A percentile compares a stretch with the other conserved stretches of the same genome.
phyloP scores from a whole-genome alignment of 164 flowering plant genomes.

The Paratinospora sagittata region DNA sequence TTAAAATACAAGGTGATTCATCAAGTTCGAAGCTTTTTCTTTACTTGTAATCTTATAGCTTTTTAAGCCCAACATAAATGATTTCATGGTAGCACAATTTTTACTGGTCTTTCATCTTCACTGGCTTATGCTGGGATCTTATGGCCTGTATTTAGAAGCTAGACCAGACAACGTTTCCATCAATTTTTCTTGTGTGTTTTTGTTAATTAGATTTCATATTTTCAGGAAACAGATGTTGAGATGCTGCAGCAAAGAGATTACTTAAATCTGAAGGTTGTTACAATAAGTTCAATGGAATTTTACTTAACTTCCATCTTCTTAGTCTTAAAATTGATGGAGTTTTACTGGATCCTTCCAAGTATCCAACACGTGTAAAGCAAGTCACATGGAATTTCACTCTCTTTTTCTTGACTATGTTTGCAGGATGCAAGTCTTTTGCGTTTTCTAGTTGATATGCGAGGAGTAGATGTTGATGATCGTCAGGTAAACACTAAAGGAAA shows the following conservation, averaged over 20 bases:
- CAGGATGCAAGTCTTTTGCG: slow-evolving; percentile 98
- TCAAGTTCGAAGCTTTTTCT: too few relatives aligned
- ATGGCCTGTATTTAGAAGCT: too few relatives aligned
- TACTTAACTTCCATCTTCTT: background rate
- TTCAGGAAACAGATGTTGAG: slow-evolving; percentile 95
- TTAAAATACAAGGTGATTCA: too few relatives aligned
- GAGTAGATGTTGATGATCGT: slow-evolving; percentile 84
- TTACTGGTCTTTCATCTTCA: too few relatives aligned
- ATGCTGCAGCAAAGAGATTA: slow-evolving; percentile 92
- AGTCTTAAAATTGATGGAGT: background rate
- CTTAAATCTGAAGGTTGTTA: slow-evolving; percentile 62
- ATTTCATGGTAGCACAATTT: too few relatives aligned
- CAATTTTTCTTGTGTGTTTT: background rate
- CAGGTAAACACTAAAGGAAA: slow-evolving; percentile 46
- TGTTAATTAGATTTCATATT: background rate
- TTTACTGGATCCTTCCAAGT: background rate
- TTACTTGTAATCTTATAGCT: too few relatives aligned
- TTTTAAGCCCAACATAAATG: too few relatives aligned
- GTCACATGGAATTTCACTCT: slow-evolving; percentile 12
- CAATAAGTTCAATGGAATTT: background rate
- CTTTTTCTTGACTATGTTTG: slow-evolving; percentile 22
- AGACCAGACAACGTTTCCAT: background rate
- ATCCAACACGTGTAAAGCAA: background rate
- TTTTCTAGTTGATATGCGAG: slow-evolving; percentile 95
- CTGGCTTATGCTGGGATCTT: too few relatives aligned